phyloP scores from a whole-genome alignment of 352 stramenopile genomes.

The Thalassiosira sp. region DNA sequence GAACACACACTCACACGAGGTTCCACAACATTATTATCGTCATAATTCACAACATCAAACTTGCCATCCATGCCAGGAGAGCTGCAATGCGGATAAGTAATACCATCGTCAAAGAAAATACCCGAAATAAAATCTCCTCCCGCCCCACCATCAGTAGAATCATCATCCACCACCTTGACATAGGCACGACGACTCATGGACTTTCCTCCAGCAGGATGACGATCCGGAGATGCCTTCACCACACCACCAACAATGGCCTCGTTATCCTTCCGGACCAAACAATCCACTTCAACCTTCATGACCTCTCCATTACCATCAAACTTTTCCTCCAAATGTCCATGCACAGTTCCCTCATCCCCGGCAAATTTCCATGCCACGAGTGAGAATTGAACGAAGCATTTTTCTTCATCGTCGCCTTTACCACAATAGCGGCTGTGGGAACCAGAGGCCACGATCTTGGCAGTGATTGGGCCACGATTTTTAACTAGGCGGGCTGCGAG shows the following conservation, averaged over 20 bases:
- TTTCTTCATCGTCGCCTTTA: not conserved
- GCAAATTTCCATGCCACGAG: constrained; percentile 54
- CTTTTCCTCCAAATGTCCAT: constrained; percentile 47
- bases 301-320: constrained; percentile 24
- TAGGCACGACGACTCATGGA: constrained; percentile 22
- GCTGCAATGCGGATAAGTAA: constrained; percentile 6
- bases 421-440: constrained; percentile 27
- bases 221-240: constrained; percentile 9
- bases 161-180: constrained; percentile 39
- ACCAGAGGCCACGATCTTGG: constrained; percentile 43
- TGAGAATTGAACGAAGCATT: constrained; percentile 26
- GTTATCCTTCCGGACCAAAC: constrained; percentile 39
- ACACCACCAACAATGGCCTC: constrained; percentile 40
- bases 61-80: constrained; percentile 5
- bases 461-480: constrained; percentile 50
- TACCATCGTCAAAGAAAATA: constrained; percentile 22
- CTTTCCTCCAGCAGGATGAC: constrained; percentile 5
- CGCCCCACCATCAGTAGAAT: not conserved
- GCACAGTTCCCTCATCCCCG: constrained; percentile 32
- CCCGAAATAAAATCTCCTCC: constrained; percentile 29
- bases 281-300: constrained; percentile 51
- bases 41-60: constrained; percentile 13
- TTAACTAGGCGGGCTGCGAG: constrained; percentile 38
- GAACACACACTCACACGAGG: constrained; percentile 40
- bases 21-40: constrained; percentile 15